These are phyloP conservation scores for Rhododendron griersonianum DNA, from an alignment of 148 eudicot species.

Conservation along the genomic window DNA sequence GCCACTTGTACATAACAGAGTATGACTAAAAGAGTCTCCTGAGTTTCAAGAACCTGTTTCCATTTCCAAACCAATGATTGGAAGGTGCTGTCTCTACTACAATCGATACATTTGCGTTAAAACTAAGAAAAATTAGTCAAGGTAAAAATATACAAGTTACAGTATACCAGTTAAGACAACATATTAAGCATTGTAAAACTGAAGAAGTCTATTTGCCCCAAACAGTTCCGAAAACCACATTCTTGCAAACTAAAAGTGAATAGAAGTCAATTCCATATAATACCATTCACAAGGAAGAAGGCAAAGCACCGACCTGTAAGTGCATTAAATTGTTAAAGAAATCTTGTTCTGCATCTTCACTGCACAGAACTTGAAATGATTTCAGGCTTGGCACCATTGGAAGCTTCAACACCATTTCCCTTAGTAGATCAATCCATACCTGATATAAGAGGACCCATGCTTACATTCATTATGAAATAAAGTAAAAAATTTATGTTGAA, in stretches of 20 bases:
- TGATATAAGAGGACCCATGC: constrained; percentile 9
- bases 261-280: background rate
- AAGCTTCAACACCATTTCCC: constrained; percentile 78
- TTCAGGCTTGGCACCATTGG: constrained; percentile 47
- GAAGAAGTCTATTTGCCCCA: background rate
- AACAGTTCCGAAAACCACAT: background rate
- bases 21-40: background rate
- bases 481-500: no score
- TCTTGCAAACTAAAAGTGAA: background rate
- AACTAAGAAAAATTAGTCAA: background rate
- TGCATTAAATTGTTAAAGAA: constrained; percentile 79
- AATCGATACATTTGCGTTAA: background rate
- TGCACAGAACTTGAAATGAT: constrained; percentile 50
- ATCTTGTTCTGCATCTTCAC: constrained; percentile 82
- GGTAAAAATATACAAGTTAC: background rate
- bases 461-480: no score
- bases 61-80: background rate
- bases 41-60: background rate
- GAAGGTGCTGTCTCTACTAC: background rate
- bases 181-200: background rate
- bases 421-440: constrained; percentile 85
- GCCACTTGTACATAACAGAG: background rate
- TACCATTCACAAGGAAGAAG: background rate
- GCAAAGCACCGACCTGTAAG: constrained; percentile 51
- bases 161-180: background rate